phyloP scores from a whole-genome alignment of 108 stramenopile species.

The Skeletonema menzelii region DNA sequence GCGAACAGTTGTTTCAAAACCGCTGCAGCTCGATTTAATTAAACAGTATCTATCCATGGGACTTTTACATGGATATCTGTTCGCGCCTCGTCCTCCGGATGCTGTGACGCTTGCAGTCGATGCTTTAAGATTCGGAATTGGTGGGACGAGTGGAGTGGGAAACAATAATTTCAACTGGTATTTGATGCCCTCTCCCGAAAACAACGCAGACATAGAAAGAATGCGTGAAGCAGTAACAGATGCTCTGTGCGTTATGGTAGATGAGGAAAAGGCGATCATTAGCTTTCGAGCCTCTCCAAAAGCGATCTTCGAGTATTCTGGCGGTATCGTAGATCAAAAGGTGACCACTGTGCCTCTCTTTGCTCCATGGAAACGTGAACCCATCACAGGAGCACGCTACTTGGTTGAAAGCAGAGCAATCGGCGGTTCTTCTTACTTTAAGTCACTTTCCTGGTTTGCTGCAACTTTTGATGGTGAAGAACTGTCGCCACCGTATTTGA shows the following conservation, averaged over 20 bases:
- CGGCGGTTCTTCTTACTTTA: conserved; percentile 46
- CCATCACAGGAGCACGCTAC: conserved; percentile 62
- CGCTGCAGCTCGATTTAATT: conserved; percentile 55
- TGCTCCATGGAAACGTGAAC: conserved; percentile 59
- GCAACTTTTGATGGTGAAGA: conserved; percentile 54
- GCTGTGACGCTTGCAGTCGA: conserved; percentile 80
- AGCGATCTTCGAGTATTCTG: conserved; percentile 37
- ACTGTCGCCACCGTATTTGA: conserved; percentile 62
- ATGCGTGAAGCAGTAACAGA: conserved; percentile 47
- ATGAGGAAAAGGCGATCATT: conserved; percentile 60
- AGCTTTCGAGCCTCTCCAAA: conserved; percentile 59
- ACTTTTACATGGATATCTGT: conserved; percentile 64
- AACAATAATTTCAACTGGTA: conserved; percentile 49
- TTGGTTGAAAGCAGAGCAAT: conserved; percentile 48
- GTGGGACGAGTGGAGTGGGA: conserved; percentile 53
- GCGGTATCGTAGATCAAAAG: conserved; percentile 43
- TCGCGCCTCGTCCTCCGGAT: conserved; percentile 74
- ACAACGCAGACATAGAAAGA: conserved; percentile 27
- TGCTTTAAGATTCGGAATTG: conserved; percentile 65
- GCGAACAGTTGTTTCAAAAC: conserved; percentile 25
- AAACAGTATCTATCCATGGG: conserved; percentile 63
- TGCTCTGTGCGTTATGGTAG: conserved; percentile 49
- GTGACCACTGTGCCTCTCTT: conserved; percentile 52
- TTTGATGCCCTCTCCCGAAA: conserved; percentile 56
- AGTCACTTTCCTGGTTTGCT: conserved; percentile 53